These are phyloP conservation scores for Vitis hybrid DNA, from an alignment of 177 flowering plant genomes.

Conservation along the genomic window DNA sequence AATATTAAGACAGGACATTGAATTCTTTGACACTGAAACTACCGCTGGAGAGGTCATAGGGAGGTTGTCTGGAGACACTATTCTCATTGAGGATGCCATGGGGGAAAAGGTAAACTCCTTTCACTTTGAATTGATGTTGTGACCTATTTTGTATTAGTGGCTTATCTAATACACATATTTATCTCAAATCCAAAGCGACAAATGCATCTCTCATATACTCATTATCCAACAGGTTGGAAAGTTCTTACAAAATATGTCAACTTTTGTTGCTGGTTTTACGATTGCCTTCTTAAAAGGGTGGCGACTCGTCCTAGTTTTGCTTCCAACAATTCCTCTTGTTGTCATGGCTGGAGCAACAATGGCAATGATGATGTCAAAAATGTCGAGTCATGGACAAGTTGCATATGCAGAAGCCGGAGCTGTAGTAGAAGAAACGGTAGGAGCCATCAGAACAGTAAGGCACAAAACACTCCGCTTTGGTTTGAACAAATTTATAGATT, in stretches of 20 bases:
- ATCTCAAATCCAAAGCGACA: too few relatives aligned
- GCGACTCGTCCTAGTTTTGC: constrained; percentile 57
- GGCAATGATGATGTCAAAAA: constrained; percentile 44
- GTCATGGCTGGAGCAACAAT: constrained; percentile 48
- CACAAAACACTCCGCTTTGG: neutral
- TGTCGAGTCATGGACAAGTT: constrained; percentile 52
- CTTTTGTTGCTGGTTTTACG: constrained; percentile 60
- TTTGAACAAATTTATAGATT: too few relatives aligned
- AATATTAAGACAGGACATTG: constrained; percentile 56
- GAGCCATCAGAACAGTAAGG: constrained; percentile 72
- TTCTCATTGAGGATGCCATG: constrained; percentile 62
- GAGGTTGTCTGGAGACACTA: constrained; percentile 60
- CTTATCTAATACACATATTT: too few relatives aligned
- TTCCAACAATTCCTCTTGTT: constrained; percentile 48
- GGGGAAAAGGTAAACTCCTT: constrained; percentile 50
- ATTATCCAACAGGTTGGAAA: constrained; percentile 30
- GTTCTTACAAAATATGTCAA: constrained; percentile 41
- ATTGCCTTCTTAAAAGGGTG: constrained; percentile 69
- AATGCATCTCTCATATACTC: too few relatives aligned
- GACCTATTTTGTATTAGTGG: too few relatives aligned
- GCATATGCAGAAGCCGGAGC: constrained; percentile 75
- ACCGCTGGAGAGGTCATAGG: constrained; percentile 60
- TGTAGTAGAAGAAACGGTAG: constrained; percentile 74
- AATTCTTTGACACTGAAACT: constrained; percentile 59
- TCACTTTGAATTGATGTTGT: too few relatives aligned